Conservation (phyloP, 164 flowering plant species). For the Malania oleifera region DNA sequence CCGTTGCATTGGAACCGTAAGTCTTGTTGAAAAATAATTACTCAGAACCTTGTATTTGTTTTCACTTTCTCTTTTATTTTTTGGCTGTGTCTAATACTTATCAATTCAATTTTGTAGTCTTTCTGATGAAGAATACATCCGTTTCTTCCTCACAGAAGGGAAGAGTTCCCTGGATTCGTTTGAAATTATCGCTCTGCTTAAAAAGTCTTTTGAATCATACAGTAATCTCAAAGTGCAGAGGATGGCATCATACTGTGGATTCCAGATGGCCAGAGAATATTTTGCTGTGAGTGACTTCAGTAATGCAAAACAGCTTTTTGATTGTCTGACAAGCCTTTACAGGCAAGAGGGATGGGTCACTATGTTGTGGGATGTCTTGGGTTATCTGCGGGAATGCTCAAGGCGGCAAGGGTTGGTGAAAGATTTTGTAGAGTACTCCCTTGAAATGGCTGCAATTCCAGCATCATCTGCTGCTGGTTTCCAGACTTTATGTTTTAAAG, state of each 20-base stretch:
- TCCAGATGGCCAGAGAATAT: conserved; percentile 77
- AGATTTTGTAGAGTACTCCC: conserved; percentile 83
- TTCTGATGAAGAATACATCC: conserved; percentile 74
- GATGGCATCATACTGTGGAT: conserved; percentile 66
- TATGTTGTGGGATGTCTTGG: conserved; percentile 86
- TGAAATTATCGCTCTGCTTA: conserved; percentile 87
- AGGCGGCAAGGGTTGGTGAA: conserved; percentile 45
- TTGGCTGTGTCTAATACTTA: conserved; percentile 8
- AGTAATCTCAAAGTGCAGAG: conserved; percentile 49
- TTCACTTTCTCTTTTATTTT: background rate
- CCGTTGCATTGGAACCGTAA: conserved; percentile 60
- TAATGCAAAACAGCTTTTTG: conserved; percentile 68
- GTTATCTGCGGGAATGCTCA: conserved; percentile 84
- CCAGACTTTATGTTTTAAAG: conserved; percentile 27
- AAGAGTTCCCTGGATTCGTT: conserved; percentile 81
- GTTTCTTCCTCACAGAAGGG: conserved; percentile 66
- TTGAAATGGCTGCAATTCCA: conserved; percentile 98
- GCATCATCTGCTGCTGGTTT: conserved; percentile 28
- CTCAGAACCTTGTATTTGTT: background rate
- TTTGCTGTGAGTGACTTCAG: conserved; percentile 46
- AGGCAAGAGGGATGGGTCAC: conserved; percentile 89
- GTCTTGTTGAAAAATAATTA: conserved; percentile 20
- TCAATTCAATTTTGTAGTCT: conserved; percentile 49
- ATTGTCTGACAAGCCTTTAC: conserved; percentile 51
- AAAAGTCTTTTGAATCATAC: conserved; percentile 67